These are phyloP conservation scores for Eucalyptus cladocalyx DNA, from an alignment of 345 rosid genomes.

Conservation along the genomic window DNA sequence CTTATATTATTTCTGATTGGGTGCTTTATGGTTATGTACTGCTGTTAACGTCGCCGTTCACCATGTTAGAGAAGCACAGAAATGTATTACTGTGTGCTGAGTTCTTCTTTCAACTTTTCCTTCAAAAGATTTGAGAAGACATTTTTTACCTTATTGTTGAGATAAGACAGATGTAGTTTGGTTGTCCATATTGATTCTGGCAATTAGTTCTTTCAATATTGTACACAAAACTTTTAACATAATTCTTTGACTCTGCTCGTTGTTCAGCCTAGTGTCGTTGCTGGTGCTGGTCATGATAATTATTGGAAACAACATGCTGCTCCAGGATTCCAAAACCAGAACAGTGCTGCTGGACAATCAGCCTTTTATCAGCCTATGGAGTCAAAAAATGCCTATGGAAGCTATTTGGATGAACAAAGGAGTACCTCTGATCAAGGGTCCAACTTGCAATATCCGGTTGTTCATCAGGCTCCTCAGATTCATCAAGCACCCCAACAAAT, in stretches of 20 bases:
- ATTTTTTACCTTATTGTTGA: background rate
- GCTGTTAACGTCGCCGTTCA: background rate
- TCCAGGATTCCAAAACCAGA: slow-evolving; percentile 48
- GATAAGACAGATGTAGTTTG: background rate
- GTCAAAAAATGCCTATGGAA: slow-evolving; percentile 44
- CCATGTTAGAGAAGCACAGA: background rate
- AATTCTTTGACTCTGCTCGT: slow-evolving; percentile 2
- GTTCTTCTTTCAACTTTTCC: background rate
- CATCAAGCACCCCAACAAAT: slow-evolving; percentile 34
- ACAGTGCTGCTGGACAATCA: slow-evolving; percentile 43
- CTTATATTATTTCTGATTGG: background rate
- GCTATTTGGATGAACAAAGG: slow-evolving; percentile 65
- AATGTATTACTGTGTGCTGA: background rate
- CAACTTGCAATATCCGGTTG: slow-evolving; percentile 38
- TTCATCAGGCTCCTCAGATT: slow-evolving; percentile 39
- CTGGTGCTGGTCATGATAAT: slow-evolving; percentile 49
- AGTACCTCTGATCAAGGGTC: slow-evolving; percentile 41
- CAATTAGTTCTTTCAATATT: background rate
- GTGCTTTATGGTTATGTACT: background rate
- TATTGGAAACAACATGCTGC: slow-evolving; percentile 54
- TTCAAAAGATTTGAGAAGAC: background rate
- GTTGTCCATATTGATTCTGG: background rate
- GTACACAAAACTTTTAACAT: background rate
- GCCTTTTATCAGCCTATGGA: slow-evolving; percentile 53
- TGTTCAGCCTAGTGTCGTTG: slow-evolving; percentile 55